A percentile compares a stretch with the other conserved stretches of the same genome.
Conservation (phyloP, 768 basidiomycete genomes). For the Neoboletus subvelutipes region DNA sequence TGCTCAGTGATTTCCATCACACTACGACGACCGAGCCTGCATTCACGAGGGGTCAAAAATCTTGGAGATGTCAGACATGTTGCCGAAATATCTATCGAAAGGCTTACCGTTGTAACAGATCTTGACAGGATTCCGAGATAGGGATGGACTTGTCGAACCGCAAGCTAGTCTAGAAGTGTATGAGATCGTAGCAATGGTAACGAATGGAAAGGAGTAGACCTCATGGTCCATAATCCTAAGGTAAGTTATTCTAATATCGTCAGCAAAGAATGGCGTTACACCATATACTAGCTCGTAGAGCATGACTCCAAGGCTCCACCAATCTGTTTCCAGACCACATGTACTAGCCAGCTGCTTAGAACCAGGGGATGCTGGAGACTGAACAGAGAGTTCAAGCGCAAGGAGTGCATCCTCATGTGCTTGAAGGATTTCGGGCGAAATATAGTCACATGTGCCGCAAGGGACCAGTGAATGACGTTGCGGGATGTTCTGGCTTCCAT, state of each 20-base stretch:
- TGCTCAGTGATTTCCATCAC: conserved; percentile 67
- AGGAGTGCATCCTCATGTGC: conserved; percentile 82
- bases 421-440: conserved; percentile 88
- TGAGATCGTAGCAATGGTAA: conserved; percentile 3
- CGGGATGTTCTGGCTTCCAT: conserved; percentile 60
- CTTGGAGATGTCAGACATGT: conserved; percentile 35
- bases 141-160: conserved; percentile 48
- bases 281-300: conserved; percentile 88
- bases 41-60: conserved; percentile 57
- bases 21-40: conserved; percentile 61
- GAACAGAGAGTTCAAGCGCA: conserved; percentile 69
- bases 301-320: conserved; percentile 95
- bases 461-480: conserved; percentile 73
- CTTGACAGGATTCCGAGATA: conserved; percentile 50
- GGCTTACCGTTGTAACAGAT: conserved; percentile 55
- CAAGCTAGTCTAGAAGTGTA: conserved; percentile 49
- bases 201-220: conserved; percentile 36
- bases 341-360: conserved; percentile 36
- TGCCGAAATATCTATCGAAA: background rate
- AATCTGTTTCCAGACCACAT: conserved; percentile 89
- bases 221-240: conserved; percentile 74
- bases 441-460: conserved; percentile 93
- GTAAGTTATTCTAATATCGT: conserved; percentile 82
- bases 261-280: conserved; percentile 85
- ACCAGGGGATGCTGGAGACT: conserved; percentile 24